A percentile compares a stretch with the other conserved stretches of the same genome.
Evolutionary conservation across 805 yeast species (phyloP).

Genomic region (Wickerhamomyces canadensis): DNA sequence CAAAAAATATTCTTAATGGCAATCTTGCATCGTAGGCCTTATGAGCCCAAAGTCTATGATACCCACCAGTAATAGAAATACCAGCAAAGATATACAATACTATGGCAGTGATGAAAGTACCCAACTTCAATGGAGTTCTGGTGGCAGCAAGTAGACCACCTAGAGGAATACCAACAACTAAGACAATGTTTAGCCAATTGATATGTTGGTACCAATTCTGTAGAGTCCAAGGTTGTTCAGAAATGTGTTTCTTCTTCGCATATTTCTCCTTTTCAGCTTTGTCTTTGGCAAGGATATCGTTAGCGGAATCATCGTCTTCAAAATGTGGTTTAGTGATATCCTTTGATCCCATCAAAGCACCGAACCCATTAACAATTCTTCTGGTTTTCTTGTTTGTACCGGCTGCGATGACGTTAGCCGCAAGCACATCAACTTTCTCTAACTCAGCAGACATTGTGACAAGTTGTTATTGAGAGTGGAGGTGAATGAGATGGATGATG

Average conservation of each 20-base stretch:
- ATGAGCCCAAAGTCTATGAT: slow-evolving; percentile 78
- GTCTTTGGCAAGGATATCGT: slow-evolving; percentile 40
- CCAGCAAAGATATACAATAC: slow-evolving; percentile 57
- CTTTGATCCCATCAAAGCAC: slow-evolving; percentile 77
- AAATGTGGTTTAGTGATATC: slow-evolving; percentile 64
- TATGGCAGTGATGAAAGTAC: slow-evolving; percentile 28
- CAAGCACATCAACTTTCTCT: slow-evolving; percentile 50
- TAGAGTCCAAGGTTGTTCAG: slow-evolving; percentile 75
- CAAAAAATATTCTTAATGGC: slow-evolving; percentile 60
- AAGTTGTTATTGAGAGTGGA: no score
- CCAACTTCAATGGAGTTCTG: slow-evolving; percentile 39
- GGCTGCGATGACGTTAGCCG: slow-evolving; percentile 75
- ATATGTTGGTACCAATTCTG: slow-evolving; percentile 68
- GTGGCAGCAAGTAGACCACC: slow-evolving; percentile 44
- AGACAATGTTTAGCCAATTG: slow-evolving; percentile 69
- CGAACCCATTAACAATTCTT: slow-evolving; percentile 78
- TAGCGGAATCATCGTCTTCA: slow-evolving; percentile 47
- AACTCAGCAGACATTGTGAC: slow-evolving; percentile 11
- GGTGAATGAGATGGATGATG: no score
- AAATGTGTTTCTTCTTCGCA: slow-evolving; percentile 46
- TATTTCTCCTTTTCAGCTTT: slow-evolving; percentile 35
- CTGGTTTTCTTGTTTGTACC: slow-evolving; percentile 68
- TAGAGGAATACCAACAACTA: slow-evolving; percentile 58
- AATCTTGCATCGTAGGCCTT: slow-evolving; percentile 59
- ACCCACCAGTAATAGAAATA: slow-evolving; percentile 77